These are phyloP conservation scores for Monosporozyma aerobia DNA, from an alignment of 805 yeast species.

Conservation along the genomic window DNA sequence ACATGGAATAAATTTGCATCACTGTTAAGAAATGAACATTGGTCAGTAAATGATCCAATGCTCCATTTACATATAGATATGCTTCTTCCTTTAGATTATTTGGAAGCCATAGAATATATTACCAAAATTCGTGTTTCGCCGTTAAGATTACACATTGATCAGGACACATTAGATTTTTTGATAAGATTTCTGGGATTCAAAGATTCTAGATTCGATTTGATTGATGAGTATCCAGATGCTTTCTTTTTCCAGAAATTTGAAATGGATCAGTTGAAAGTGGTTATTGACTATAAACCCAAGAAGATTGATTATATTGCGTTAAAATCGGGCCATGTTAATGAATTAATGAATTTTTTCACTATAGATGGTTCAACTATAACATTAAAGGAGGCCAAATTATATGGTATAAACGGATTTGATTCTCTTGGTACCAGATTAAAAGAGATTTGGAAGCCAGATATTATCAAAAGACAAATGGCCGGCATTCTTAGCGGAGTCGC, in stretches of 20 bases:
- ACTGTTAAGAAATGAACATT: conserved; percentile 54
- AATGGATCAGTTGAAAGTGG: conserved; percentile 49
- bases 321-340: conserved; percentile 73
- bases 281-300: conserved; percentile 87
- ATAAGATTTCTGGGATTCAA: conserved; percentile 74
- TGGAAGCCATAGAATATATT: conserved; percentile 63
- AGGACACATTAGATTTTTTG: conserved; percentile 81
- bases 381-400: conserved; percentile 50
- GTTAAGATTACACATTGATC: conserved; percentile 77
- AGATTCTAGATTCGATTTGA: conserved; percentile 55
- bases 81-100: conserved; percentile 51
- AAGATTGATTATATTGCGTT: conserved; percentile 77
- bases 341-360: conserved; percentile 79
- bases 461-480: conserved; percentile 67
- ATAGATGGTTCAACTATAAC: conserved; percentile 76
- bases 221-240: conserved; percentile 52
- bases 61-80: conserved; percentile 42
- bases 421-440: conserved; percentile 47
- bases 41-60: conserved; percentile 57
- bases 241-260: conserved; percentile 60
- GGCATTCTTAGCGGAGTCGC: conserved; percentile 79
- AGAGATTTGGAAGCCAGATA: conserved; percentile 82
- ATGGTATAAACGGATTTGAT: conserved; percentile 72
- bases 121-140: conserved; percentile 54
- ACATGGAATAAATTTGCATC: conserved; percentile 84